Evolutionary conservation across 129 eudicot species (phyloP), one percentile per base, ranked within the genome.

Genomic region (Flaveria linearis): DNA sequence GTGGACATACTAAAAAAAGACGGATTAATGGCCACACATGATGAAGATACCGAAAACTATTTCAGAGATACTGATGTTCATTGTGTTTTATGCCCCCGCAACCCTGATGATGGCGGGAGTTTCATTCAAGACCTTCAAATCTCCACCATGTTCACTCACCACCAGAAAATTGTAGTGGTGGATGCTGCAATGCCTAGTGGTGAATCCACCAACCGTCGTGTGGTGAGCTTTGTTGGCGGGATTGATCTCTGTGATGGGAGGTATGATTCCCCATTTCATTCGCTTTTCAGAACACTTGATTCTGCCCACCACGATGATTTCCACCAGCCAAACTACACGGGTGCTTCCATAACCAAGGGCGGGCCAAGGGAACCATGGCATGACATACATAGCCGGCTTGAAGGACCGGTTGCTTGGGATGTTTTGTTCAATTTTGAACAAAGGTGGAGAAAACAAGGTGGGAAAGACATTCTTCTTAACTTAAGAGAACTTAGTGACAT

Each of bases 311-410:
- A 88, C 26, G 89, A 91, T 16, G 97, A 91, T 76, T 91, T 91
- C 81, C 97, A 91, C 71, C 97, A 88, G 77, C 91, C 97, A 4
- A 91, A 91, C 82, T 91, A 71, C 77, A 63, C 89, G 7, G 97
- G 88, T 15, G 91, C 89, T 52, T 36, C 87, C 14, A 86, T 88
- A 46, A 68, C 81, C 2, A 91, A 88, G 83, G 97, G 97, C 22
- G 97, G 97, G 15, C 97, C 97, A 0, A 69, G 97, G 36, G 97
- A 91, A 78, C 97, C 97, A 7, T 91, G 97, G 93, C 97, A 91
- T 56, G 97, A 91, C 57, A 91, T 91, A 51, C 97, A 91, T 69
- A 82, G 85, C 16, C 86, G 78, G 17, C 83, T 88, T 2, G 93
- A 88, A 66, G 93, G 97, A 43, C 97, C 93, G 0, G 84, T 88